phyloP scores from a whole-genome alignment of 345 rosid species.

The Anacardium occidentale region DNA sequence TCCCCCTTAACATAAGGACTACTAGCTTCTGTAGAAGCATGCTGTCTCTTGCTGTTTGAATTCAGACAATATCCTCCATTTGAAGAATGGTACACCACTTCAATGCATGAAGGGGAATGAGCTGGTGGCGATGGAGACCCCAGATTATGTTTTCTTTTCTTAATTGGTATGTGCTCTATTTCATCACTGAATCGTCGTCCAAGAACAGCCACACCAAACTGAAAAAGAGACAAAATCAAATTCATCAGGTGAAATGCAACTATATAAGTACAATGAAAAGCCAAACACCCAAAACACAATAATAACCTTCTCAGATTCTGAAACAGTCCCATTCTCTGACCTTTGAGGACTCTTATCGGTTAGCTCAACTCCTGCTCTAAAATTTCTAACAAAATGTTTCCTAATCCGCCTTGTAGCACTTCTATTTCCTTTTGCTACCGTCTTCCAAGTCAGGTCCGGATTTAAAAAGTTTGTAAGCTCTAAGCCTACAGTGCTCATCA shows the following conservation, averaged over 20 bases:
- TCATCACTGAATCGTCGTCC: conserved; percentile 47
- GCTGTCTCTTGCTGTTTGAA: conserved; percentile 11
- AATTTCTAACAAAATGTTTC: conserved; percentile 29
- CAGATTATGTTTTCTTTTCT: conserved; percentile 45
- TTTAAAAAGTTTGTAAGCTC: conserved; percentile 45
- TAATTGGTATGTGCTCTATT: conserved; percentile 46
- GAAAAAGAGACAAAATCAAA: conserved; percentile 21
- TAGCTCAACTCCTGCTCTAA: conserved; percentile 22
- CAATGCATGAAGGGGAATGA: conserved; percentile 15
- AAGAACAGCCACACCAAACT: conserved; percentile 55
- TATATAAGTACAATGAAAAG: not conserved
- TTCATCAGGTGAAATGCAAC: not conserved
- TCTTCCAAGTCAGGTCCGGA: conserved; percentile 56
- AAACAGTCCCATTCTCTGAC: conserved; percentile 26
- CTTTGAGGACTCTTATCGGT: conserved; percentile 25
- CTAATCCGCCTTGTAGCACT: conserved; percentile 41
- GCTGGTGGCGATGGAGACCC: conserved; percentile 30
- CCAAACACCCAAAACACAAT: conserved; percentile 16
- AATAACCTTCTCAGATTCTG: conserved; percentile 54
- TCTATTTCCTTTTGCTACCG: conserved; percentile 48
- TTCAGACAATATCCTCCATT: conserved; percentile 8
- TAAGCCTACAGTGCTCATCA: conserved; percentile 41
- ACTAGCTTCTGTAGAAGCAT: conserved; percentile 7
- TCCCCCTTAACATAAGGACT: conserved; percentile 17
- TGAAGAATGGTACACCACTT: conserved; percentile 24